Percentiles rank a stretch among this genome's conserved stretches.
These are phyloP conservation scores for Herpetomonas samuelpessoai DNA, from an alignment of 208 protist genomes.

Conservation along the genomic window DNA sequence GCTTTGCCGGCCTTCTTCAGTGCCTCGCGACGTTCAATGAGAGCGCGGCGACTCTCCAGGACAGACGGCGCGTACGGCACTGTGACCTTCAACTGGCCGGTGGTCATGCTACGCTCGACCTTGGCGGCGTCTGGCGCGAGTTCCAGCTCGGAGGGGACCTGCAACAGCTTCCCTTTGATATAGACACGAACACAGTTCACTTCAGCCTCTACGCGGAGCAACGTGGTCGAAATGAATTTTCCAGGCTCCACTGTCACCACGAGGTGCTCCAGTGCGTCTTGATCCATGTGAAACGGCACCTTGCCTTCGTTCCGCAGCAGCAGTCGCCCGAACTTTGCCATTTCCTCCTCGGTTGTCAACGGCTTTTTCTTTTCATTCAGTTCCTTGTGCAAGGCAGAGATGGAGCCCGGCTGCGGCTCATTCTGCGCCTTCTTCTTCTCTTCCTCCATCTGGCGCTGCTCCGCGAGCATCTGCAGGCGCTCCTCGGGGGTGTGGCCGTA, in stretches of 20 bases:
- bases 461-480: constrained; percentile 81
- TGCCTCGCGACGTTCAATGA: too few relatives aligned
- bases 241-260: constrained; percentile 83
- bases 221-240: constrained; percentile 94
- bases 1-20: too few relatives aligned
- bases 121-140: constrained; percentile 49
- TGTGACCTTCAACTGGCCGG: constrained; percentile 79
- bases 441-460: constrained; percentile 71
- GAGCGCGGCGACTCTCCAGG: constrained; percentile 22
- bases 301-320: constrained; percentile 93
- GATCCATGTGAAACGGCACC: constrained; percentile 78
- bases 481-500: constrained; percentile 91
- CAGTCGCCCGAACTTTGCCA: constrained; percentile 83
- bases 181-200: constrained; percentile 88
- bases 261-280: constrained; percentile 59
- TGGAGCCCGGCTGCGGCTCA: constrained; percentile 35
- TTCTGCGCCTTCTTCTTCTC: constrained; percentile 29
- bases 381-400: constrained; percentile 67
- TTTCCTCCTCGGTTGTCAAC: constrained; percentile 85
- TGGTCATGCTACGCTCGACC: constrained; percentile 78
- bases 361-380: constrained; percentile 32
- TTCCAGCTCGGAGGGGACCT: constrained; percentile 87
- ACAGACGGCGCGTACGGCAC: constrained; percentile 64
- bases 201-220: constrained; percentile 92
- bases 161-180: constrained; percentile 94